A percentile compares a stretch with the other conserved stretches of the same genome.
Conservation (phyloP, 345 rosid species). For the Capsella bursapastoris region DNA sequence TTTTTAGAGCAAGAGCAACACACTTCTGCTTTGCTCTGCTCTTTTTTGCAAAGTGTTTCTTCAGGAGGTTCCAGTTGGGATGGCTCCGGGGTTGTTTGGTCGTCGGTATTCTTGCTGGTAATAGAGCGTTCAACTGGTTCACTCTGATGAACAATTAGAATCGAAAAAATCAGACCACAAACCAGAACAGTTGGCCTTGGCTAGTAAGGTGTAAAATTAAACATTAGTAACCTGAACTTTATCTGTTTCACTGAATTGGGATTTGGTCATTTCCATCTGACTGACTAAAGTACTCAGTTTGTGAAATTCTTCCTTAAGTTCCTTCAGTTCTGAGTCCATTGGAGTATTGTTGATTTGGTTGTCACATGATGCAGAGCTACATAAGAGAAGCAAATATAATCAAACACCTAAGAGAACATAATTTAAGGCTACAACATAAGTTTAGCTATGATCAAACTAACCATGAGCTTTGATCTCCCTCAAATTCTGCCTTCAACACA, state of each 20-base stretch:
- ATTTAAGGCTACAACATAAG: neutral
- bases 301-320: conserved; percentile 69
- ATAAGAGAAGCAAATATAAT: conserved; percentile 21
- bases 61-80: conserved; percentile 51
- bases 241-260: conserved; percentile 51
- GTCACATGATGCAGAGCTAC: conserved; percentile 55
- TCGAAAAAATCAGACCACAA: conserved; percentile 14
- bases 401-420: conserved; percentile 9
- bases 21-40: conserved; percentile 40
- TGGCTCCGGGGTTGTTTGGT: neutral
- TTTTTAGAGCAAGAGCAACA: conserved; percentile 84
- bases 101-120: conserved; percentile 48
- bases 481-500: conserved; percentile 58
- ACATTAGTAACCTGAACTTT: conserved; percentile 49
- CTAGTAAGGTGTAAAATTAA: neutral
- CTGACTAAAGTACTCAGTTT: conserved; percentile 61
- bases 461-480: conserved; percentile 40
- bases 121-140: conserved; percentile 49
- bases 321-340: conserved; percentile 66
- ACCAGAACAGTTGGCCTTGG: neutral
- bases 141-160: conserved; percentile 47
- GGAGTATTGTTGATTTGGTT: conserved; percentile 54
- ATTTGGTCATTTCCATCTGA: conserved; percentile 65
- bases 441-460: conserved; percentile 21
- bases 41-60: conserved; percentile 34